Percentiles rank a stretch among this genome's conserved stretches.
These are phyloP conservation scores for Saitozyma podzolica DNA, from an alignment of 768 basidiomycete genomes.

Conservation along the genomic window DNA sequence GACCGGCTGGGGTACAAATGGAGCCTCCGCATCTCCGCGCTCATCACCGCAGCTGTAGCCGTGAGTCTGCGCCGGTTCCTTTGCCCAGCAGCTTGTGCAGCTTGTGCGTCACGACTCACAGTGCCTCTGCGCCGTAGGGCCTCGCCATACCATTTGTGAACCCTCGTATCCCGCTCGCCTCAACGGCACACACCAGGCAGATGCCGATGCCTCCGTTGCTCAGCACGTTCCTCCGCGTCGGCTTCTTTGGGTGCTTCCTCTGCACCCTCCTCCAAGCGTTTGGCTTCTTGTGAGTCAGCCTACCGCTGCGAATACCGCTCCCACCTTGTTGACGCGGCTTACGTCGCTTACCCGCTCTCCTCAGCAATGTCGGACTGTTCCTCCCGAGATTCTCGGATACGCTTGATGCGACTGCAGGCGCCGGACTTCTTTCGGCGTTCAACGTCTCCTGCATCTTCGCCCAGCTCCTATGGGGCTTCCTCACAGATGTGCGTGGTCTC, in stretches of 20 bases:
- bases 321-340: not conserved
- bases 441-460: conserved; percentile 26
- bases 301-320: too few species aligned
- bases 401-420: conserved; percentile 15
- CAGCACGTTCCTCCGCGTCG: conserved; percentile 15
- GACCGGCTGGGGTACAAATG: conserved; percentile 18
- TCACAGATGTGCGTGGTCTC: conserved; percentile 24
- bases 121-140: conserved; percentile 4
- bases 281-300: conserved; percentile 32
- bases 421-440: conserved; percentile 29
- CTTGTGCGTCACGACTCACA: too few species aligned
- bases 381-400: conserved; percentile 28
- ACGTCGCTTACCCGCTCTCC: too few species aligned
- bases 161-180: conserved; percentile 26
- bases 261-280: conserved; percentile 24
- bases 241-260: conserved; percentile 23
- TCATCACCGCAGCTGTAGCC: conserved; percentile 13
- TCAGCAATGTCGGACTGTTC: conserved; percentile 28
- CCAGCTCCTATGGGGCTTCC: conserved; percentile 27
- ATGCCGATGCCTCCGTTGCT: conserved; percentile 22
- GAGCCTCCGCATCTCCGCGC: conserved; percentile 20
- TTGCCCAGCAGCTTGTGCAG: too few species aligned
- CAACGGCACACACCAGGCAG: conserved; percentile 6
- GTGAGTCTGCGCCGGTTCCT: conserved; percentile 3
- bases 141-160: conserved; percentile 26